A percentile compares a stretch with the other conserved stretches of the same genome.
Conservation (phyloP, 495 filamentous ascomycete species). For the Friedmanniomyces simplex region DNA sequence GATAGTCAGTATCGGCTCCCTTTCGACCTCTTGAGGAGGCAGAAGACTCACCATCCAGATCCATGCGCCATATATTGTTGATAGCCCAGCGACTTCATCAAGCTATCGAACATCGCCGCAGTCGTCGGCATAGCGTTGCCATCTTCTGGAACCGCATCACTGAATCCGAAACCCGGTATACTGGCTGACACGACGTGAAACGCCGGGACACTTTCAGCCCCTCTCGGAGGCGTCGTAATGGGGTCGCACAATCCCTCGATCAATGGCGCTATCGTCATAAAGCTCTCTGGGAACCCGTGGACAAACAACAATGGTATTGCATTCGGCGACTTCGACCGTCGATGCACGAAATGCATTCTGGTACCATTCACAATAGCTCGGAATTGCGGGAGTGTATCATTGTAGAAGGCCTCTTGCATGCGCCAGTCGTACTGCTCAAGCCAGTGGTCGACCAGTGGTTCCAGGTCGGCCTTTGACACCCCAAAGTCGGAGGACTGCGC, state of each 20-base stretch:
- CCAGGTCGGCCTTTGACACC: slow-evolving; percentile 30
- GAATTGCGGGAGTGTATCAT: slow-evolving; percentile 48
- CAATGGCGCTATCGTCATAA: slow-evolving; percentile 27
- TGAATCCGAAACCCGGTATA: slow-evolving; percentile 35
- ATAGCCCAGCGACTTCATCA: slow-evolving; percentile 34
- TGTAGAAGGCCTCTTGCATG: slow-evolving; percentile 43
- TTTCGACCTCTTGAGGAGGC: neutral
- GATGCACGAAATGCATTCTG: slow-evolving; percentile 34
- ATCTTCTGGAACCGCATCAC: slow-evolving; percentile 26
- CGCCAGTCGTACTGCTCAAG: slow-evolving; percentile 54
- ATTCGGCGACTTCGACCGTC: slow-evolving; percentile 21
- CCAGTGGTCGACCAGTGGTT: slow-evolving; percentile 33
- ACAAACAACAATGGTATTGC: slow-evolving; percentile 33
- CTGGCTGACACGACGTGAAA: slow-evolving; percentile 35
- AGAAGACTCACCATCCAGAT: slow-evolving; percentile 27
- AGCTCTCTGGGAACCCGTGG: slow-evolving; percentile 31
- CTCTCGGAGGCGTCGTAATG: slow-evolving; percentile 11
- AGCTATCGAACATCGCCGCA: slow-evolving; percentile 25
- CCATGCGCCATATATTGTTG: slow-evolving; percentile 29
- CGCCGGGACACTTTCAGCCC: slow-evolving; percentile 9
- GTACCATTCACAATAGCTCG: slow-evolving; percentile 39
- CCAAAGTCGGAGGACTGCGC: slow-evolving; percentile 24
- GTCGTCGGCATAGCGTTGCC: slow-evolving; percentile 28
- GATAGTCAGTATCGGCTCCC: slow-evolving; percentile 3
- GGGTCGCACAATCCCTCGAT: slow-evolving; percentile 30